phyloP scores from a whole-genome alignment of 768 basidiomycete species.

The Leccinum truebloodii region DNA sequence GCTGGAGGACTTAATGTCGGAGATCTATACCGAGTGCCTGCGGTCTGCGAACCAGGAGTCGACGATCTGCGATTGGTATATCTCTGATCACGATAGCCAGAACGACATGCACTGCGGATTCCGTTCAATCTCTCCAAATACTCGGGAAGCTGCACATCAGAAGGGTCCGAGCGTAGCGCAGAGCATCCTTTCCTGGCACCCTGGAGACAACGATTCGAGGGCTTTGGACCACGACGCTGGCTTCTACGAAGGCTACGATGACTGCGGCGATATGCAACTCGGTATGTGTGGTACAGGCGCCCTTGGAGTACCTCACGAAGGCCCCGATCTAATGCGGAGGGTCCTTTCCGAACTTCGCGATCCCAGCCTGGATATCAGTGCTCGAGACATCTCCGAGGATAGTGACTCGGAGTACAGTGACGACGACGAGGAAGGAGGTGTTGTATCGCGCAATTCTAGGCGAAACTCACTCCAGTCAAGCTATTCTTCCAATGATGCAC shows the following conservation, averaged over 20 bases:
- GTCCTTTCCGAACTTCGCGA: constrained; percentile 23
- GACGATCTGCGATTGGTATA: neutral
- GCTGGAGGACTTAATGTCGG: neutral
- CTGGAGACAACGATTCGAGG: neutral
- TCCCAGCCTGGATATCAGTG: constrained; percentile 8
- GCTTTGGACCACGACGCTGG: neutral
- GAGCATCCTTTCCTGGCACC: neutral
- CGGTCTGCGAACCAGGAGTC: neutral
- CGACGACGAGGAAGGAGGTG: neutral
- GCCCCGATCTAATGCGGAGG: constrained; percentile 13
- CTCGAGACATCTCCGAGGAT: constrained; percentile 10
- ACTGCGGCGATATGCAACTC: neutral
- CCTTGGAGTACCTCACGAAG: neutral
- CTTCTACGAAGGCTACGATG: neutral
- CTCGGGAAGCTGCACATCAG: neutral
- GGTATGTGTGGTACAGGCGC: neutral
- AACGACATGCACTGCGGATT: neutral
- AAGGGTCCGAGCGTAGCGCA: neutral
- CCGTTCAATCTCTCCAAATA: neutral
- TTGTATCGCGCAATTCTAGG: neutral
- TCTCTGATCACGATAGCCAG: neutral
- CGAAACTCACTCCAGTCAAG: constrained; percentile 5
- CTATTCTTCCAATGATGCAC: neutral
- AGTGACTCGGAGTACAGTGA: constrained; percentile 6
- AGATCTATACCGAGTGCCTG: neutral